These are phyloP conservation scores for Tolypocladium ovalisporum DNA, from an alignment of 2,329 filamentous ascomycete genomes.

Conservation along the genomic window DNA sequence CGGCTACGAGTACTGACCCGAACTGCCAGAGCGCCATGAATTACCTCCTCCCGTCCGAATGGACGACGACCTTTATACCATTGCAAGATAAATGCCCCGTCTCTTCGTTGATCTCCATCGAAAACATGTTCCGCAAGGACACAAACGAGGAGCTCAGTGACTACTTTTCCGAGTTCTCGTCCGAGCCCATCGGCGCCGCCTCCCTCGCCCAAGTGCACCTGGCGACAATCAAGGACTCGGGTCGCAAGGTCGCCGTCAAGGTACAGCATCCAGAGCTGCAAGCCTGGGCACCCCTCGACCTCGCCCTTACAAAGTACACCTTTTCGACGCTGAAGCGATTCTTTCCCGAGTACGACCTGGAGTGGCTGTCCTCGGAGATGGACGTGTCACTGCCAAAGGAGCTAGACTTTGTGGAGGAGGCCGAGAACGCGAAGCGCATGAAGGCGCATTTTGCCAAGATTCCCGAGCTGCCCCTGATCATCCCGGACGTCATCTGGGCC, in stretches of 20 bases:
- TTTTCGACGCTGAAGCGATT: slow-evolving; percentile 84
- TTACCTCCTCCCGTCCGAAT: slow-evolving; percentile 81
- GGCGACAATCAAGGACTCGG: slow-evolving; percentile 70
- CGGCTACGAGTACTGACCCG: slow-evolving; percentile 10
- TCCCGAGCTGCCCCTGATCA: slow-evolving; percentile 67
- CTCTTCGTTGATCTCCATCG: slow-evolving; percentile 77
- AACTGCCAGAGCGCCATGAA: slow-evolving; percentile 70
- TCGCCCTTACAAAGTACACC: slow-evolving; percentile 76
- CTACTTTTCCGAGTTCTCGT: slow-evolving; percentile 77
- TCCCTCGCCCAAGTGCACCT: slow-evolving; percentile 92
- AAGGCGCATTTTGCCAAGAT: slow-evolving; percentile 70
- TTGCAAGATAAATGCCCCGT: slow-evolving; percentile 93
- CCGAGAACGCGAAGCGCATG: slow-evolving; percentile 69
- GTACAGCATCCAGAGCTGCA: slow-evolving; percentile 86
- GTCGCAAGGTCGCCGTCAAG: slow-evolving; percentile 87
- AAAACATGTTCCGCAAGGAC: slow-evolving; percentile 75
- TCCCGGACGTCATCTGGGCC: slow-evolving; percentile 84
- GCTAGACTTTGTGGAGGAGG: slow-evolving; percentile 80
- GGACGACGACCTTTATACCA: slow-evolving; percentile 92
- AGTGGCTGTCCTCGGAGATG: slow-evolving; percentile 93
- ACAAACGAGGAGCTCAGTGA: slow-evolving; percentile 70
- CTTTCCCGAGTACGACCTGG: slow-evolving; percentile 95
- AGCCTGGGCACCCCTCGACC: slow-evolving; percentile 81
- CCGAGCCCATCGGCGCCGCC: slow-evolving; percentile 76
- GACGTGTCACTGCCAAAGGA: slow-evolving; percentile 83